phyloP scores from a whole-genome alignment of 139 green algal genomes.

The Deuterostichococcus epilithicus region DNA sequence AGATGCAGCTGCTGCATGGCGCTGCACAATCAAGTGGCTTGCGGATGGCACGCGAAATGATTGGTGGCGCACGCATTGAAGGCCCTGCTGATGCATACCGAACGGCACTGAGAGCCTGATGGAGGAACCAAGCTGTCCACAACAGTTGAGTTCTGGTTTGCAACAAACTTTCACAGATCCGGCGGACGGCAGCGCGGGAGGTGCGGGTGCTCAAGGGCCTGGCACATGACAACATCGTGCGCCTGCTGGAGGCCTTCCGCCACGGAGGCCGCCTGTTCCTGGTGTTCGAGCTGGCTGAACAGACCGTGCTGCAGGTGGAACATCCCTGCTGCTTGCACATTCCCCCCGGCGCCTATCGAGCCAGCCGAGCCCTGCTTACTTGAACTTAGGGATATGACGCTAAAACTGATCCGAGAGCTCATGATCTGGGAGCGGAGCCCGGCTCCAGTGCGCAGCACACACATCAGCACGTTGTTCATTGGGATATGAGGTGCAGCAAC shows the following conservation, averaged over 20 bases:
- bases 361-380: not conserved
- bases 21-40: too few species aligned
- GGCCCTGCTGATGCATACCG: too few species aligned
- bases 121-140: too few species aligned
- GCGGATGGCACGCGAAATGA: too few species aligned
- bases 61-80: too few species aligned
- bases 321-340: slow-evolving; percentile 43
- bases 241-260: slow-evolving; percentile 84
- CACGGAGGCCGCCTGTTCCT: slow-evolving; percentile 82
- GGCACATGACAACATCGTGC: slow-evolving; percentile 73
- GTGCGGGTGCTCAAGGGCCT: slow-evolving; percentile 78
- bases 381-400: not conserved
- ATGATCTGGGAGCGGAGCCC: too few species aligned
- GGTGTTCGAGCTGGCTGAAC: slow-evolving; percentile 90
- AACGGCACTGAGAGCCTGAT: too few species aligned
- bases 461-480: too few species aligned
- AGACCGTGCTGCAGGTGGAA: slow-evolving; percentile 76
- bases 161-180: slow-evolving; percentile 23
- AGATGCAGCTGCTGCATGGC: too few species aligned
- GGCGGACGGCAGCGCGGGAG: slow-evolving; percentile 84
- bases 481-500: too few species aligned
- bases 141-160: too few species aligned
- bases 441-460: too few species aligned
- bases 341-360: slow-evolving; percentile 36
- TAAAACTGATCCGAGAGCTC: not conserved